Conservation (phyloP, 2,329 filamentous ascomycete species). For the Ploettnerulaceae sp. region DNA sequence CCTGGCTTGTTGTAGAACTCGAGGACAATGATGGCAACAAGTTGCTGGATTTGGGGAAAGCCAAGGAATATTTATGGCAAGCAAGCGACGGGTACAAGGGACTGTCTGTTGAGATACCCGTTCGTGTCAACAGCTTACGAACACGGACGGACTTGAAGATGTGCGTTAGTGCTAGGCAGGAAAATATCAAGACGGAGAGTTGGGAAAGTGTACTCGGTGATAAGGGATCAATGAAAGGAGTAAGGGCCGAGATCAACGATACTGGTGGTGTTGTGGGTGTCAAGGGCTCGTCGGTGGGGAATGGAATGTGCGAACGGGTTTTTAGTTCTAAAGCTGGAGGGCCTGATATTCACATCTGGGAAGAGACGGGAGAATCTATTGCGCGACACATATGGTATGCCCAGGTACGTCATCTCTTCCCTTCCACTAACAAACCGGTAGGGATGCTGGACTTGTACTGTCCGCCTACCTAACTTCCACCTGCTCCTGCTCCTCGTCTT, state of each 20-base stretch:
- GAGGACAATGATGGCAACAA: constrained; percentile 10
- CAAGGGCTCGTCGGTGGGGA: constrained; percentile 13
- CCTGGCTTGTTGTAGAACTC: constrained; percentile 20
- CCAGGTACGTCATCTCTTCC: constrained; percentile 21
- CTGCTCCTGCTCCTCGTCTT: not conserved
- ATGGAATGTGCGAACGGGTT: constrained; percentile 24
- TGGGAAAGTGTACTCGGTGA: constrained; percentile 14
- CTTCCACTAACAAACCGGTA: constrained; percentile 25
- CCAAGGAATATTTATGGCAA: constrained; percentile 25
- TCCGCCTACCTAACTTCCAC: constrained; percentile 32
- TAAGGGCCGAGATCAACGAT: not conserved
- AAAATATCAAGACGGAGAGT: constrained; percentile 3
- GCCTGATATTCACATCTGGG: constrained; percentile 46
- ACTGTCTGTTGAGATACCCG: constrained; percentile 22
- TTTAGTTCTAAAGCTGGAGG: constrained; percentile 11
- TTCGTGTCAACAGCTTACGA: not conserved
- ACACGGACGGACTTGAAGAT: constrained; percentile 14
- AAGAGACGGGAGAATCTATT: constrained; percentile 69
- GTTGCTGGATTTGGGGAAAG: constrained; percentile 2
- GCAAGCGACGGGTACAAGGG: constrained; percentile 25
- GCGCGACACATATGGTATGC: constrained; percentile 64
- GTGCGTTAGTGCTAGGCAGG: constrained; percentile 19
- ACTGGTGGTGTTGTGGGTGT: constrained; percentile 23
- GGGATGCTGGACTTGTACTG: constrained; percentile 37
- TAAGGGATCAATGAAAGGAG: not conserved